These are phyloP conservation scores for Rhodamnia argentea DNA, from an alignment of 345 rosid species.

Conservation along the genomic window DNA sequence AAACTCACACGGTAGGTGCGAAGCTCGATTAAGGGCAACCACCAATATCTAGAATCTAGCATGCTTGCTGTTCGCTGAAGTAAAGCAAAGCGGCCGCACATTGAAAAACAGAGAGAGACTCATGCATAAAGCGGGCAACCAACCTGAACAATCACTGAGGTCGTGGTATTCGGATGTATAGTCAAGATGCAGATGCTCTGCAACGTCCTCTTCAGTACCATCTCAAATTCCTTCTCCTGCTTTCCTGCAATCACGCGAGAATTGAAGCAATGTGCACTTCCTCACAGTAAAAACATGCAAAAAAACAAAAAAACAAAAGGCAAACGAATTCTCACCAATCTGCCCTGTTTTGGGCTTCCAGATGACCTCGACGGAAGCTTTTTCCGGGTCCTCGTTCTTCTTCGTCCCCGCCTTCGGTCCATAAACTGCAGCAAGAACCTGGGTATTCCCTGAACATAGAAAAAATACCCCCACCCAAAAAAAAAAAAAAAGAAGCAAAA, in stretches of 20 bases:
- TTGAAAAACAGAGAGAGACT: neutral
- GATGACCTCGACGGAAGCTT: constrained; percentile 78
- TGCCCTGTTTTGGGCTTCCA: constrained; percentile 96
- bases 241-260: constrained; percentile 34
- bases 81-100: neutral
- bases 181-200: constrained; percentile 78
- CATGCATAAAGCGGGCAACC: neutral
- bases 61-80: neutral
- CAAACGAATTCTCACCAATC: constrained; percentile 31
- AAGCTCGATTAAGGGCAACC: neutral
- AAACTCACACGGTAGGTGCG: neutral
- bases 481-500: neutral
- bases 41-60: neutral
- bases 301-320: too few relatives aligned
- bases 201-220: constrained; percentile 75
- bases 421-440: constrained; percentile 82
- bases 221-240: constrained; percentile 67
- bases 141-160: constrained; percentile 78
- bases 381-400: constrained; percentile 89
- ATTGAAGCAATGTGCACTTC: neutral
- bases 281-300: neutral
- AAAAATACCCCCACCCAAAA: neutral
- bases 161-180: constrained; percentile 76
- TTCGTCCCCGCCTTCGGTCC: constrained; percentile 91
- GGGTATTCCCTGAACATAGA: constrained; percentile 52